Evolutionary conservation across 164 flowering plant species (phyloP), one percentile per base, ranked within the genome.

Genomic region (Vitis riparia): DNA sequence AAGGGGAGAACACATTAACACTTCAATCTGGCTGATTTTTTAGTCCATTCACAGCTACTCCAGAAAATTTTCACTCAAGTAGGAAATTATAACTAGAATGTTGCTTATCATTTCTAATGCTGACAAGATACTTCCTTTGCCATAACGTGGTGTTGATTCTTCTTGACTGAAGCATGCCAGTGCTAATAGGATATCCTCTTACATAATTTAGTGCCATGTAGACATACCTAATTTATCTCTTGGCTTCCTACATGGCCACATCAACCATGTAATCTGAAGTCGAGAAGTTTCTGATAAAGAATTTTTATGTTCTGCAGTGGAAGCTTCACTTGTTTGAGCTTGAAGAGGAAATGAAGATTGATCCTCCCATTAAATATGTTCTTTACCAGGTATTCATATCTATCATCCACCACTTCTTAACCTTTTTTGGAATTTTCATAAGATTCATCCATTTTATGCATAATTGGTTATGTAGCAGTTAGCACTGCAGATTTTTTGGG

Each of bases 321-420:
- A 92, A 94, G 80, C 94, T 92, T 73, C 97, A 94, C 68, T 73
- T 94, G 67, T 89, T 84, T 80, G 97, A 94, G 85, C 93, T 94
- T 23, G 97, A 94, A 80, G 80, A 81, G 78, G 99, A 92, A 75
- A 72, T 89, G 94, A 88, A 94, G 73, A 86, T 80, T 71, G 86
- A 85, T 13, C 91, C 97, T 75, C 68, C 75, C 32, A 79, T 90
- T 61, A 94, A 89, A 80, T 94, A 89, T 76, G 99, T 89, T 59
- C 87, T 94, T 19, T 91, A 94, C 79, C 84, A 92, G 97, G 98
- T 92, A 81, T 12, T 53, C 51, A 3, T 44, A 23, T 51, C 19
- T 16, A n/a, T 50, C 55, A 17, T 61, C 15, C n/a, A 51, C 44
- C 56, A 7, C 8, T 32, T 14, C 44, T 48, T 14, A 15, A 1